Percentiles rank a stretch among this genome's conserved stretches.
Evolutionary conservation across 2,329 filamentous ascomycete genomes (phyloP).

Genomic region (Fusarium sp.): DNA sequence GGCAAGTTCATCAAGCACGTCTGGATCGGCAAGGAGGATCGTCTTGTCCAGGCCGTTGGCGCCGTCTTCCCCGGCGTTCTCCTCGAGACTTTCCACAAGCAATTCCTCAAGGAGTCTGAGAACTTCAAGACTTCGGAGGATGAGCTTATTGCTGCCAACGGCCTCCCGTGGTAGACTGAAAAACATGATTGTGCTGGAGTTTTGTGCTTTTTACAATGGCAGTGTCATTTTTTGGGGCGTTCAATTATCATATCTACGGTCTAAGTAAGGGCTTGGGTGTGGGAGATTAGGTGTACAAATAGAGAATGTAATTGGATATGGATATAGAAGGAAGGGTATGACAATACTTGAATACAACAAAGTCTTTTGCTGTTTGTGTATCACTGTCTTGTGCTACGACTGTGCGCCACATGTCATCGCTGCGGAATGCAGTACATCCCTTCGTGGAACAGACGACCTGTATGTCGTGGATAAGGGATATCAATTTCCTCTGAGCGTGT

Average conservation of each 20-base stretch:
- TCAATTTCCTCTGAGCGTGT: too few relatives aligned
- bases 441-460: not conserved
- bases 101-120: slow-evolving; percentile 49
- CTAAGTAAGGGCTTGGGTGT: not conserved
- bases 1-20: slow-evolving; percentile 59
- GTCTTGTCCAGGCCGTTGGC: slow-evolving; percentile 56
- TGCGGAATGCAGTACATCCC: not conserved
- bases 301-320: slow-evolving; percentile 13
- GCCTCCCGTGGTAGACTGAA: slow-evolving; percentile 14
- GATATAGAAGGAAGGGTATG: not conserved
- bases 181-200: not conserved
- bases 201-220: slow-evolving; percentile 13
- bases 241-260: not conserved
- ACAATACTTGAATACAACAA: slow-evolving; percentile 1
- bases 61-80: slow-evolving; percentile 54
- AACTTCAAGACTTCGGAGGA: slow-evolving; percentile 29
- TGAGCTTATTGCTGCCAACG: slow-evolving; percentile 21
- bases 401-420: not conserved
- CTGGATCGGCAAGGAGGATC: slow-evolving; percentile 57
- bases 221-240: slow-evolving; percentile 5
- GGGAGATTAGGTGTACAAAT: slow-evolving; percentile 16
- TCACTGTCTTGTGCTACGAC: rapidly evolving
- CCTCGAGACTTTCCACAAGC: slow-evolving; percentile 54
- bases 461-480: not conserved
- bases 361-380: not conserved